Percentiles rank a stretch among this genome's conserved stretches.
These are phyloP conservation scores for Pythium brachiatum DNA, from an alignment of 352 stramenopile species.

Conservation along the genomic window DNA sequence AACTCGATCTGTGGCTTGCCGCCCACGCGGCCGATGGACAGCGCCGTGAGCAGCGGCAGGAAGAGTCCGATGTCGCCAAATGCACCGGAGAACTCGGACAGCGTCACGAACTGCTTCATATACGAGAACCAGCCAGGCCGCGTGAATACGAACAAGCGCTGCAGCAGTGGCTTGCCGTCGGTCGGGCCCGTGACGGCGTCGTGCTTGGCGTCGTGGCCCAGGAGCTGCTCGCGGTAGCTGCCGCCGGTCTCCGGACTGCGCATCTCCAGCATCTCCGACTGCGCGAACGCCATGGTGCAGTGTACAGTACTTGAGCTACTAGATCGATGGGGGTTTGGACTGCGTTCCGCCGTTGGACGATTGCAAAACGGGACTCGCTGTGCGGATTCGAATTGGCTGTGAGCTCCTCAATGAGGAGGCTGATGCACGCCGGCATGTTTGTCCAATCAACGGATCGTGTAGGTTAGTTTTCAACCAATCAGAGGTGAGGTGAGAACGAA, in stretches of 20 bases:
- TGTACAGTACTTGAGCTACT: background rate
- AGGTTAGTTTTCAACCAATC: background rate
- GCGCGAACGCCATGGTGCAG: constrained; percentile 2
- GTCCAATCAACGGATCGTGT: background rate
- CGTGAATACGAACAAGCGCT: constrained; percentile 52
- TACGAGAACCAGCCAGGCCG: constrained; percentile 55
- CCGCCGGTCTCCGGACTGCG: background rate
- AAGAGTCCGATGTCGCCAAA: constrained; percentile 94
- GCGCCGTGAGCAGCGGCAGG: constrained; percentile 90
- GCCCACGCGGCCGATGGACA: constrained; percentile 75
- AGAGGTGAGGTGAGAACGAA: background rate
- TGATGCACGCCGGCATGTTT: background rate
- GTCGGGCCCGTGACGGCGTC: constrained; percentile 46
- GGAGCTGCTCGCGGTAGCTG: constrained; percentile 35
- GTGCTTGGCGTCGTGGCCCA: constrained; percentile 28
- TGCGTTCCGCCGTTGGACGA: background rate
- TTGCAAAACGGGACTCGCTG: background rate
- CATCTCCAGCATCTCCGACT: constrained; percentile 13
- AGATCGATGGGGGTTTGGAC: too few relatives aligned
- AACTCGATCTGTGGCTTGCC: constrained; percentile 81
- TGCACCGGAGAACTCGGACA: constrained; percentile 85
- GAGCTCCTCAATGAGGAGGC: background rate
- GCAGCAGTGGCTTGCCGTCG: constrained; percentile 40
- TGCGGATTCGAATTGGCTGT: background rate
- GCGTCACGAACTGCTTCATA: constrained; percentile 62